phyloP scores from a whole-genome alignment of 306 rosid genomes.

The Vigna hirtella region DNA sequence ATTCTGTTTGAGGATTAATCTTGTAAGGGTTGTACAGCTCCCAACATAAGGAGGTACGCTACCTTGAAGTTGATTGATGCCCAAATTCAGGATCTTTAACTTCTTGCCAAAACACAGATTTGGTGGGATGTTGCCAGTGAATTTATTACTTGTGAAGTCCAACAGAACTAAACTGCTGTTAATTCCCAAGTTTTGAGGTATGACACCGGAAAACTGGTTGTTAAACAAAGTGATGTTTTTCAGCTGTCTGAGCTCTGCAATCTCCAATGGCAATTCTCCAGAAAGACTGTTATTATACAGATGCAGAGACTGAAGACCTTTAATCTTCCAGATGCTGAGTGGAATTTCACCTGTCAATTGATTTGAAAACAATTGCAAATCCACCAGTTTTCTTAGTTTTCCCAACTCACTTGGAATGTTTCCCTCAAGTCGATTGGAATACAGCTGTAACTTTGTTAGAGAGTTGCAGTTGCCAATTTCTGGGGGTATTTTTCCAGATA shows the following conservation, averaged over 20 bases:
- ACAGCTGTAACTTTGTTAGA: slow-evolving; percentile 55
- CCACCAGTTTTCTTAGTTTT: slow-evolving; percentile 53
- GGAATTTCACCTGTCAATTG: slow-evolving; percentile 78
- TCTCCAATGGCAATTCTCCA: slow-evolving; percentile 76
- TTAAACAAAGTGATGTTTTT: slow-evolving; percentile 64
- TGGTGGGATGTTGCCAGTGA: slow-evolving; percentile 75
- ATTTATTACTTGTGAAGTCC: slow-evolving; percentile 70
- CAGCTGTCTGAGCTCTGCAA: slow-evolving; percentile 71
- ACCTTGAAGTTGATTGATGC: slow-evolving; percentile 69
- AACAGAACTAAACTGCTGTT: slow-evolving; percentile 66
- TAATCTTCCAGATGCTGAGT: slow-evolving; percentile 81
- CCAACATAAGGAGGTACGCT: slow-evolving; percentile 72
- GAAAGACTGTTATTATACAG: slow-evolving; percentile 72
- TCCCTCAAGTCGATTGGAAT: slow-evolving; percentile 73
- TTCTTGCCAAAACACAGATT: slow-evolving; percentile 74
- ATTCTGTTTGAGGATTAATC: slow-evolving; percentile 65
- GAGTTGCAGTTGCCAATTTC: slow-evolving; percentile 75
- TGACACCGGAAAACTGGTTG: slow-evolving; percentile 76
- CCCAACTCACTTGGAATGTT: slow-evolving; percentile 78
- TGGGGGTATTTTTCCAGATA: slow-evolving; percentile 75
- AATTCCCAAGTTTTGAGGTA: slow-evolving; percentile 80
- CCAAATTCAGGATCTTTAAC: slow-evolving; percentile 57
- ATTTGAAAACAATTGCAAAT: slow-evolving; percentile 66
- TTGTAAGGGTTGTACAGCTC: slow-evolving; percentile 68
- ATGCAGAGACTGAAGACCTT: slow-evolving; percentile 58